These are phyloP conservation scores for Flaveria floridana DNA, from an alignment of 140 eudicot species.

Conservation along the genomic window DNA sequence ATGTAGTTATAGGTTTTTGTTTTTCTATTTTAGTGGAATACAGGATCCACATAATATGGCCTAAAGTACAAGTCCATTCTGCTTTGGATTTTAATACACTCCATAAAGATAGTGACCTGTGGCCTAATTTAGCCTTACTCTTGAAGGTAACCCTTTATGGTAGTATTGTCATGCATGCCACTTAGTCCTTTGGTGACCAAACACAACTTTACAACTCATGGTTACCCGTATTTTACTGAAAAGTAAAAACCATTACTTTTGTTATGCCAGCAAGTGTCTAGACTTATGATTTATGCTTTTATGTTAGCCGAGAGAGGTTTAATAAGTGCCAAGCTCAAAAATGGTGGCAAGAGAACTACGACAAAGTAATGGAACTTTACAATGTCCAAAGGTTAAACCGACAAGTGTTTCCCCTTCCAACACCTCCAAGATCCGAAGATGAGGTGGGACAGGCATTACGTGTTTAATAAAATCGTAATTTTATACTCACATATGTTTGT, in stretches of 20 bases:
- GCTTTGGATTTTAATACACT: constrained; percentile 29
- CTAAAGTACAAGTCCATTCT: constrained; percentile 31
- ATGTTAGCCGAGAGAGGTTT: constrained; percentile 5
- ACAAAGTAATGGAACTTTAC: constrained; percentile 16
- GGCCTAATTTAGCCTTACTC: constrained; percentile 36
- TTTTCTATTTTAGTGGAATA: constrained; percentile 31
- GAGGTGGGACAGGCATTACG: neutral
- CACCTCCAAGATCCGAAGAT: constrained; percentile 14
- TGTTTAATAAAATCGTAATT: neutral
- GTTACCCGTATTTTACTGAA: constrained; percentile 16
- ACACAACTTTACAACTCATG: constrained; percentile 22
- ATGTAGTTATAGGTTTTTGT: constrained; percentile 22
- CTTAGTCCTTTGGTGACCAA: constrained; percentile 18
- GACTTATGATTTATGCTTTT: neutral
- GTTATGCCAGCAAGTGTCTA: neutral
- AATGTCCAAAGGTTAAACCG: constrained; percentile 21
- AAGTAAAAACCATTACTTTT: neutral
- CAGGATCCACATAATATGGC: constrained; percentile 16
- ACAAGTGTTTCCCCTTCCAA: constrained; percentile 5
- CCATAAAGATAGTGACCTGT: constrained; percentile 28
- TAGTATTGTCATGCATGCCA: constrained; percentile 29
- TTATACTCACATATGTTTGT: neutral
- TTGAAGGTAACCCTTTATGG: constrained; percentile 30
- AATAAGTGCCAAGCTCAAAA: constrained; percentile 16
- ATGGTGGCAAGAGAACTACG: constrained; percentile 21